Base-by-base conservation (phyloP, 202 grass and related monocot genomes). In the Carex sylvatica region DNA sequence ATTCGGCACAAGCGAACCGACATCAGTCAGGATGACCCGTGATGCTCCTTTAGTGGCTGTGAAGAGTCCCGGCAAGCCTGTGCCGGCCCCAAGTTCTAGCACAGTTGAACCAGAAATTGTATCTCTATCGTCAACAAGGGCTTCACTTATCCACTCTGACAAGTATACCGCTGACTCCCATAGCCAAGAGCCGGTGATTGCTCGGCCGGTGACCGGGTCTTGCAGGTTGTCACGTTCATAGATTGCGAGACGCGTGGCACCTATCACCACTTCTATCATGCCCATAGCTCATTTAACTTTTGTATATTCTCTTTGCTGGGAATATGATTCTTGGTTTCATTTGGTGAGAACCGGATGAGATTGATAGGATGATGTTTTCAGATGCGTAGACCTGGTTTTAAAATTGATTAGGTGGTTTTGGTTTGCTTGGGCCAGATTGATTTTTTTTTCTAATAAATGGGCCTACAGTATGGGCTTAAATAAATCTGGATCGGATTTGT, bases 101-200 rank as follows among this genome's bases (percentile, higher is more conserved):
- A 93, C 87, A 80, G 88, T 91, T 78, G 81, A 77, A 56, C 91
- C 85, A 0, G 15, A 75, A 20, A 88, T 85, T 18, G 4, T 2
- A 83, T 24, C 23, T 0, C 11, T 9, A 6, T 51, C 11, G 9
- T 26, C 35, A 16, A 61, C 83, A 13, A 93, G 82, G 78, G 86
- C 82, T 28, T 84, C 10, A 30, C 23, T 52, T 31, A 74, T 30
- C 71, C 71, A 74, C 24, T 74, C 46, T 9, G 71, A 74, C 22
- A 93, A 85, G 65, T 84, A 78, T 63, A 97, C 40, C 12, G 91
- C 55, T 3, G 91, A 89, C 80, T 96, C 90, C 91, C 91, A 91
- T 65, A 96, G 88, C 91, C 91, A 96, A 1, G 88, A 93, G 65
- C 88, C 87, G 16, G 90, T 93, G 61, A 93, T 85, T 38, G 86